Conservation (phyloP, 192 early-diverging fungal genomes). For the Chytriomyces hyalinus region DNA sequence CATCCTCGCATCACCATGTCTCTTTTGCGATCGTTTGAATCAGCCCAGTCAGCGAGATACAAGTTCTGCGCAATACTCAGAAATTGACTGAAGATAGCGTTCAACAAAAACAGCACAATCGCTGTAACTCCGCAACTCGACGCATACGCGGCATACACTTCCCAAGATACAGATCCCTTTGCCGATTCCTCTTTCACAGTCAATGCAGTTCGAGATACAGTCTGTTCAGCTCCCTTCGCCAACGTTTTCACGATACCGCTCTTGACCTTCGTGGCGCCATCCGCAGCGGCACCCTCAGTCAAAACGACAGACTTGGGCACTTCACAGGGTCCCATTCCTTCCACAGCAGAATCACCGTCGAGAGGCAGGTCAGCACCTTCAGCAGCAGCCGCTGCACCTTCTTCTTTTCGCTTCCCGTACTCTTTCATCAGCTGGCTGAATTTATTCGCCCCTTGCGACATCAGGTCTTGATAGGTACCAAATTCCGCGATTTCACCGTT, state of each 20-base stretch:
- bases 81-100: slow-evolving; percentile 53
- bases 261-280: not conserved
- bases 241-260: not conserved
- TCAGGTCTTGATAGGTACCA: slow-evolving; percentile 71
- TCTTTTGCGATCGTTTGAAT: slow-evolving; percentile 47
- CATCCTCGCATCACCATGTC: slow-evolving; percentile 14
- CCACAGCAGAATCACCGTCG: not conserved
- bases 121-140: slow-evolving; percentile 71
- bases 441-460: slow-evolving; percentile 59
- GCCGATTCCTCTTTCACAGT: slow-evolving; percentile 83
- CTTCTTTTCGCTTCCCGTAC: slow-evolving; percentile 64
- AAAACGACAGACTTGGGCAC: slow-evolving; percentile 6
- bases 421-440: slow-evolving; percentile 74
- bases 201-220: slow-evolving; percentile 39
- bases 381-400: slow-evolving; percentile 22
- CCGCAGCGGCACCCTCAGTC: slow-evolving; percentile 13
- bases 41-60: slow-evolving; percentile 59
- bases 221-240: not conserved
- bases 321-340: not conserved
- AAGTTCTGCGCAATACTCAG: slow-evolving; percentile 55
- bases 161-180: slow-evolving; percentile 79
- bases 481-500: slow-evolving; percentile 74
- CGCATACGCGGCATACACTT: slow-evolving; percentile 83
- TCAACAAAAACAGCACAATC: slow-evolving; percentile 63
- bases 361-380: not conserved